Evolutionary conservation across 2,329 filamentous ascomycete species (phyloP), one percentile per base, ranked within the genome.

Genomic region (Cladosporium sp.): DNA sequence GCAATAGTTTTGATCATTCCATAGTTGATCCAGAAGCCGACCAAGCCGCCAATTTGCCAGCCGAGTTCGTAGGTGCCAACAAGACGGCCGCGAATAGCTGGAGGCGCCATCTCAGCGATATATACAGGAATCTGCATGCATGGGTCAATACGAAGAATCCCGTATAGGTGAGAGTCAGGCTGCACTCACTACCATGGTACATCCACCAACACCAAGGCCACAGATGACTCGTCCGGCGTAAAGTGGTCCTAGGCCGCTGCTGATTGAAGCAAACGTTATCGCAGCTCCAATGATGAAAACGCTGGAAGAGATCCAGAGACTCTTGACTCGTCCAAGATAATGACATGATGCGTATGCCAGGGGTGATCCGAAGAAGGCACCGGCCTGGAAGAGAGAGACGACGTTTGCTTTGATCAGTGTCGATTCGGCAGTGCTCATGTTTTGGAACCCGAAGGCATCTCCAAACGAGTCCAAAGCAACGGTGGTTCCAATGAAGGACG

Each of bases 401-500:
- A 89, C 85, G 66, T 87, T 88, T 64, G 85, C 82, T 22, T 59
- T 59, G 49, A 52, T 51, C 28, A 52, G 25, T 11, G 56, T 45
- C 11, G 50, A 52, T 28, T 59, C 47, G 17, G 56, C 22, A 5
- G 25, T 45, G 39, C 50, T 52, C 28, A 51, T 51, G 7, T 52
- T 42, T 70, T 49, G 75, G 63, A 90, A 85, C 25, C 77, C 66
- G 69, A 91, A 92, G 68, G 90, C 88, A 1, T 78, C 67, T 51
- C 77, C 78, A 72, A 90, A 90, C 0, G 87, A 88, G 0, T 80
- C 76, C 25, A 91, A 78, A 2, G 86, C 82, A 19, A 91, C 76
- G 1, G 88, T 90, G 0, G 85, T 88, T 62, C 87, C 88, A 65
- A 91, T 90, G 72, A 91, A 91, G 64, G 88, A 86, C 54, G 84